Evolutionary conservation across 148 eudicot species (phyloP).

Genomic region (Amaranthus cruentus): DNA sequence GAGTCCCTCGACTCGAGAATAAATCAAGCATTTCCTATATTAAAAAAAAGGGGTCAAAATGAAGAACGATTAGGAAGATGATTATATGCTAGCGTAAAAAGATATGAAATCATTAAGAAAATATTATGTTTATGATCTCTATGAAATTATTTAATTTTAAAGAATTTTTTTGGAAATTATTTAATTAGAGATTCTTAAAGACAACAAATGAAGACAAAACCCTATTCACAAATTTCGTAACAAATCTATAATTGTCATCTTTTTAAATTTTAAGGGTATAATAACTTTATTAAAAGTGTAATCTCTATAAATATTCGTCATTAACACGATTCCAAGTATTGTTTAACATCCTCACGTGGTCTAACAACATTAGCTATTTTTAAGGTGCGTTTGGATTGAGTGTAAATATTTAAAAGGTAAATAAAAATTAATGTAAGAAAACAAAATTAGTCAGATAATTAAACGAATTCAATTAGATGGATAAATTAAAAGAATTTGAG

Average conservation of each 20-base stretch:
- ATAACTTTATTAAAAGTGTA: conserved; percentile 8
- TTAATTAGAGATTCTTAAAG: conserved; percentile 4
- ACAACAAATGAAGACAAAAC: conserved; percentile 10
- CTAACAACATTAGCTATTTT: neutral
- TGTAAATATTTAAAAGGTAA: too few species aligned
- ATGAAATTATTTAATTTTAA: neutral
- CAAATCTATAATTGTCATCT: conserved; percentile 15
- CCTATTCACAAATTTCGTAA: neutral
- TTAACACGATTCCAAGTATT: conserved; percentile 13
- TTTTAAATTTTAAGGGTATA: neutral
- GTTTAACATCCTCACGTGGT: conserved; percentile 1
- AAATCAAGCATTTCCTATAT: neutral
- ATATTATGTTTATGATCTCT: conserved; percentile 5
- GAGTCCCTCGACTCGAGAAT: too few species aligned
- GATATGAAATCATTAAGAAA: neutral
- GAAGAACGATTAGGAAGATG: neutral
- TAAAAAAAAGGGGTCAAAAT: neutral
- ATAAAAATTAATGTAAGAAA: too few species aligned
- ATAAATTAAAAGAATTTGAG: too few species aligned
- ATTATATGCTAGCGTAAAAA: neutral
- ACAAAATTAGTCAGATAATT: too few species aligned
- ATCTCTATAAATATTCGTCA: conserved; percentile 13
- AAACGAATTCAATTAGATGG: too few species aligned
- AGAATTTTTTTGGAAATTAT: too few species aligned
- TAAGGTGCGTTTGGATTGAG: too few species aligned